phyloP scores from a whole-genome alignment of 2,329 filamentous ascomycete species.

The Aspergillus costaricaensis region DNA sequence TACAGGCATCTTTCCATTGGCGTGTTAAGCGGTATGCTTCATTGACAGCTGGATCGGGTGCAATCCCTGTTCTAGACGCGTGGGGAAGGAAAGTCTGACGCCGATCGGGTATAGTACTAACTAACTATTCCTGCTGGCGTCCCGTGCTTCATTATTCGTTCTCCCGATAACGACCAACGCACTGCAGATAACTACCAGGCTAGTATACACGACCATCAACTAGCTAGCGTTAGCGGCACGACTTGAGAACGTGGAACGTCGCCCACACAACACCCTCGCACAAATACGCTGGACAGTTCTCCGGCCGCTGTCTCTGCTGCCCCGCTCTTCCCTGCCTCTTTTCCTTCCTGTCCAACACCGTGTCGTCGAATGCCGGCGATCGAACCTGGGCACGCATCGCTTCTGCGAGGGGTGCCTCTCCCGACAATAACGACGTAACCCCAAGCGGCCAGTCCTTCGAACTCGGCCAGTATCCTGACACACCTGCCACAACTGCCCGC shows the following conservation, averaged over 20 bases:
- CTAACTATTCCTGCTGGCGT: background rate
- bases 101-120: background rate
- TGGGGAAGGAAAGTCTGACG: background rate
- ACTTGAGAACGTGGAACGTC: background rate
- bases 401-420: slow-evolving; percentile 28
- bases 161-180: background rate
- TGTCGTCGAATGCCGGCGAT: slow-evolving; percentile 31
- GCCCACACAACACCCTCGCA: background rate
- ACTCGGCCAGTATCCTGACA: slow-evolving; percentile 30
- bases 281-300: background rate
- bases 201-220: background rate
- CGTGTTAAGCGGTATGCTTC: background rate
- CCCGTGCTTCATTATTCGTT: background rate
- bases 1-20: background rate
- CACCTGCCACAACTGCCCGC: slow-evolving; percentile 9
- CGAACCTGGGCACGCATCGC: slow-evolving; percentile 29
- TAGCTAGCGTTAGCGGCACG: slow-evolving; percentile 5
- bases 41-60: background rate
- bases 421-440: slow-evolving; percentile 15
- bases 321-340: slow-evolving; percentile 5
- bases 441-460: slow-evolving; percentile 35
- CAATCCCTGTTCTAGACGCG: slow-evolving; percentile 1
- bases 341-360: slow-evolving; percentile 18
- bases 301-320: slow-evolving; percentile 5
- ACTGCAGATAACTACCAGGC: background rate